Percentiles rank a stretch among this genome's conserved stretches.
phyloP scores from a whole-genome alignment of 164 flowering plant genomes.

The Aristolochia contorta region DNA sequence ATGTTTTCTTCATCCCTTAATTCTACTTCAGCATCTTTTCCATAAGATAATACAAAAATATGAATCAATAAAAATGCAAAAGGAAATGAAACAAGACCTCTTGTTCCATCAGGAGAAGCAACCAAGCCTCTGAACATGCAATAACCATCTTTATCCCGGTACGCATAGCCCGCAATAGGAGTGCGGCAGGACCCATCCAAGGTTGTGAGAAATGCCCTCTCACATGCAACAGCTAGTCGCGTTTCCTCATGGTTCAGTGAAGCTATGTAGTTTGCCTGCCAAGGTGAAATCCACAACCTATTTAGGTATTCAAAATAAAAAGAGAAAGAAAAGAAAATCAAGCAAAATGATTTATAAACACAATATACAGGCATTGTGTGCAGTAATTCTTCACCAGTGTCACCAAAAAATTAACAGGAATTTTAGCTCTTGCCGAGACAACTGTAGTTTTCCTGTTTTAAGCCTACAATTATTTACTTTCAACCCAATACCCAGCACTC shows the following conservation, averaged over 20 bases:
- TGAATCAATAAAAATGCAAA: not conserved
- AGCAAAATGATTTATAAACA: not conserved
- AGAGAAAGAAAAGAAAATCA: too few species aligned
- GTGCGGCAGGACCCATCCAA: slow-evolving; percentile 96
- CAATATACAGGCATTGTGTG: not conserved
- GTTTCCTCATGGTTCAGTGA: slow-evolving; percentile 91
- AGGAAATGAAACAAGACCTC: slow-evolving; percentile 42
- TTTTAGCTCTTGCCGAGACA: too few species aligned
- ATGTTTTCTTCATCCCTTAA: too few species aligned
- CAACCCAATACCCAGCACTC: too few species aligned
- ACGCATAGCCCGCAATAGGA: slow-evolving; percentile 95
- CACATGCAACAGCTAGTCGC: slow-evolving; percentile 86
- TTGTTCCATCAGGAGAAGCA: slow-evolving; percentile 93
- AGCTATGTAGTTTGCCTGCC: slow-evolving; percentile 67
- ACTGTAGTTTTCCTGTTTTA: too few species aligned
- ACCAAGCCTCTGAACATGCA: slow-evolving; percentile 85
- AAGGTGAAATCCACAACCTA: not conserved
- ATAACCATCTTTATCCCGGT: slow-evolving; percentile 52
- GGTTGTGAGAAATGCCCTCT: slow-evolving; percentile 80
- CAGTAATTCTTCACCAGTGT: not conserved
- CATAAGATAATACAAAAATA: too few species aligned
- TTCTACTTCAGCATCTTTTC: not conserved
- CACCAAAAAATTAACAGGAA: not conserved
- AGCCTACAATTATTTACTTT: too few species aligned
- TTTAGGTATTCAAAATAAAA: not conserved